phyloP scores from a whole-genome alignment of 1,284 basidiomycete genomes.

The Ceratobasidium sp. region DNA sequence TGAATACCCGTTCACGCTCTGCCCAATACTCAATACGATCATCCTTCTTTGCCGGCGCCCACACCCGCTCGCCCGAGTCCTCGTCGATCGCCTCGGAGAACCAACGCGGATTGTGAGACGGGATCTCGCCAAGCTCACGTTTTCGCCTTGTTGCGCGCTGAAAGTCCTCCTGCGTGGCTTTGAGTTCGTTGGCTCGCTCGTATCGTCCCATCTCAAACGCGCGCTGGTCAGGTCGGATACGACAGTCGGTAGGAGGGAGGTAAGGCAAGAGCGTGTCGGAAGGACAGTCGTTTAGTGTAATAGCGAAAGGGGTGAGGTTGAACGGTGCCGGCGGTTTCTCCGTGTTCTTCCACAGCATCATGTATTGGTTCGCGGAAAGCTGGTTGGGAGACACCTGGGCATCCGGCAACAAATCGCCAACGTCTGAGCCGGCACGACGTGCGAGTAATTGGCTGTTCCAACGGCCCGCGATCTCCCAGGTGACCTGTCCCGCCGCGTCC shows the following conservation, averaged over 20 bases:
- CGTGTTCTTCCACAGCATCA: constrained; percentile 93
- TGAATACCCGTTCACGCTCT: constrained; percentile 74
- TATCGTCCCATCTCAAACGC: constrained; percentile 95
- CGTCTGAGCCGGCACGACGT: constrained; percentile 69
- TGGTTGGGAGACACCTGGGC: constrained; percentile 58
- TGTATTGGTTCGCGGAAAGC: constrained; percentile 62
- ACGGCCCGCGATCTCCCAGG: constrained; percentile 91
- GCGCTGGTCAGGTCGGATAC: constrained; percentile 90
- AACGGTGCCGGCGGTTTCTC: constrained; percentile 84
- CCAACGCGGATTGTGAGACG: constrained; percentile 84
- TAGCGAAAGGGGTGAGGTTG: constrained; percentile 94
- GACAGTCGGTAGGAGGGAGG: constrained; percentile 91
- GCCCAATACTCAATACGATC: constrained; percentile 81
- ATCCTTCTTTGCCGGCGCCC: constrained; percentile 68
- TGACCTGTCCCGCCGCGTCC: constrained; percentile 68
- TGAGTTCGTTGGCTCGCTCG: constrained; percentile 87
- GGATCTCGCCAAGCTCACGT: constrained; percentile 76
- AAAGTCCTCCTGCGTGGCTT: constrained; percentile 84
- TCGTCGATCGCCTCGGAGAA: constrained; percentile 76
- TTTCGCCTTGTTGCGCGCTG: constrained; percentile 80
- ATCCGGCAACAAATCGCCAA: constrained; percentile 78
- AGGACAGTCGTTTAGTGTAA: constrained; percentile 87
- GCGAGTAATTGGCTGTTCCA: constrained; percentile 97
- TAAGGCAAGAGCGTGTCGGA: constrained; percentile 70
- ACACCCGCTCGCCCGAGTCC: constrained; percentile 86